Conservation (phyloP, 2,329 filamentous ascomycete species). For the Ophiocordyceps sinensis region DNA sequence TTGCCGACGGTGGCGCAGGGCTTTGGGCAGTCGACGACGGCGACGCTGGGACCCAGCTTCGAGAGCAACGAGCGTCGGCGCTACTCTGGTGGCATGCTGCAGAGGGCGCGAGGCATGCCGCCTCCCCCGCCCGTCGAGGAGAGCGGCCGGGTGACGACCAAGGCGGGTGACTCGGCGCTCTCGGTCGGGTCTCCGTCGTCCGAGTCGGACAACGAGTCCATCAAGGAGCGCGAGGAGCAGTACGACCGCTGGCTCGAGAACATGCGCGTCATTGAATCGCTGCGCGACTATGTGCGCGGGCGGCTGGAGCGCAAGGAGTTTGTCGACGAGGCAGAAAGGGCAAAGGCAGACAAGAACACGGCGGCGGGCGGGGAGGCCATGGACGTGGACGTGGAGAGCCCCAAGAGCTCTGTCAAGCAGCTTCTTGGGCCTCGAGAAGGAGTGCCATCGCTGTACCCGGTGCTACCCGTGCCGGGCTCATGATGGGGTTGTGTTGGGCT, state of each 20-base stretch:
- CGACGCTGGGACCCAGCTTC: slow-evolving; percentile 56
- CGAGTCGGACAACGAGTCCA: slow-evolving; percentile 37
- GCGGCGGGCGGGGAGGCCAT: slow-evolving; percentile 17
- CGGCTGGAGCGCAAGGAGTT: slow-evolving; percentile 44
- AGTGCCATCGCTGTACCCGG: slow-evolving; percentile 23
- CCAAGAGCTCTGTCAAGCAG: slow-evolving; percentile 11
- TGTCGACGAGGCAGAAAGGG: slow-evolving; percentile 16
- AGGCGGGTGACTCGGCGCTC: slow-evolving; percentile 24
- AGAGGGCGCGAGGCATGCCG: slow-evolving; percentile 35
- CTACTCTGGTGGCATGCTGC: slow-evolving; percentile 53
- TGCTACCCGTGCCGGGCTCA: slow-evolving; percentile 19
- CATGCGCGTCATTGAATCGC: slow-evolving; percentile 47
- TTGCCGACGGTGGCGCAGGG: slow-evolving; percentile 52
- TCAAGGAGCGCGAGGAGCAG: slow-evolving; percentile 43
- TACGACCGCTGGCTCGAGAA: slow-evolving; percentile 54
- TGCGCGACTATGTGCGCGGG: slow-evolving; percentile 42
- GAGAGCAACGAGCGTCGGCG: slow-evolving; percentile 48
- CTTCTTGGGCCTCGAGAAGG: slow-evolving; percentile 13
- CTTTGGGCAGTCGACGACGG: slow-evolving; percentile 54
- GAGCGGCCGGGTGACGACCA: slow-evolving; percentile 28
- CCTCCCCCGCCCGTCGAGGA: slow-evolving; percentile 19
- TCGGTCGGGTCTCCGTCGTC: slow-evolving; percentile 39
- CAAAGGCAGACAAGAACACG: slow-evolving; percentile 4
- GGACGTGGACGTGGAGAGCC: slow-evolving; percentile 21
- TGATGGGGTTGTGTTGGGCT: neutral